Evolutionary conservation across 495 filamentous ascomycete genomes (phyloP).

Genomic region (Usnea hakonensis): DNA sequence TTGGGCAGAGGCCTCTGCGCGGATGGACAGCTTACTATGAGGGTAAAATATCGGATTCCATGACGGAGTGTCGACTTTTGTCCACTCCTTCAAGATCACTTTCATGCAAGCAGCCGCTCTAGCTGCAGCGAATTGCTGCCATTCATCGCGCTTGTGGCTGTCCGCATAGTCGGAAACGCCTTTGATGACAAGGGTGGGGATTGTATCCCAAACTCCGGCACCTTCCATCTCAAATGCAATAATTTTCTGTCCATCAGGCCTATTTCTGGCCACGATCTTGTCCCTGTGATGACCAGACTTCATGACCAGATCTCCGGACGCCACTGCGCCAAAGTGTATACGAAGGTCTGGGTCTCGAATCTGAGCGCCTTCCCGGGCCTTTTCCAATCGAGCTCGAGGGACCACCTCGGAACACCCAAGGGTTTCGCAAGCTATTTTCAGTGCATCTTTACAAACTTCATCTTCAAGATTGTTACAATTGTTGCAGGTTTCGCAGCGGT

Average conservation of each 20-base stretch:
- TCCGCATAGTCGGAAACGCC: slow-evolving; percentile 39
- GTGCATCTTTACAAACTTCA: slow-evolving; percentile 3
- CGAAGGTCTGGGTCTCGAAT: slow-evolving; percentile 2
- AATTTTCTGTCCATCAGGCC: slow-evolving; percentile 12
- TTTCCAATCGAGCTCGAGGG: slow-evolving; percentile 3
- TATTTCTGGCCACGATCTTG: slow-evolving; percentile 5
- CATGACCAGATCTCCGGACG: slow-evolving; percentile 29
- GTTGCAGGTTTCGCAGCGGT: slow-evolving; percentile 12
- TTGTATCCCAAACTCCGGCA: slow-evolving; percentile 35
- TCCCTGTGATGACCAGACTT: slow-evolving; percentile 29
- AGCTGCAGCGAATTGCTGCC: slow-evolving; percentile 37
- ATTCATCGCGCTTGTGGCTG: slow-evolving; percentile 37
- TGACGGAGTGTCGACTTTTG: not conserved
- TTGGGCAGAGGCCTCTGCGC: not conserved
- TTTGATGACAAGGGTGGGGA: slow-evolving; percentile 34
- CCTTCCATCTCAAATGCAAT: slow-evolving; percentile 43
- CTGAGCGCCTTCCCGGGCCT: not conserved
- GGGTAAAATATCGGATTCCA: not conserved
- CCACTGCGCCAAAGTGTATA: slow-evolving; percentile 26
- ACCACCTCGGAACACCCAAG: slow-evolving; percentile 14
- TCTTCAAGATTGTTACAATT: slow-evolving; percentile 10
- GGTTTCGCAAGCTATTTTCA: slow-evolving; percentile 8
- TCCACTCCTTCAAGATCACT: slow-evolving; percentile 23
- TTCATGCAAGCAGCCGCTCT: slow-evolving; percentile 30
- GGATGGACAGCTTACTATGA: not conserved